phyloP scores from a whole-genome alignment of 2,329 filamentous ascomycete genomes.

The Penicillium sp. region DNA sequence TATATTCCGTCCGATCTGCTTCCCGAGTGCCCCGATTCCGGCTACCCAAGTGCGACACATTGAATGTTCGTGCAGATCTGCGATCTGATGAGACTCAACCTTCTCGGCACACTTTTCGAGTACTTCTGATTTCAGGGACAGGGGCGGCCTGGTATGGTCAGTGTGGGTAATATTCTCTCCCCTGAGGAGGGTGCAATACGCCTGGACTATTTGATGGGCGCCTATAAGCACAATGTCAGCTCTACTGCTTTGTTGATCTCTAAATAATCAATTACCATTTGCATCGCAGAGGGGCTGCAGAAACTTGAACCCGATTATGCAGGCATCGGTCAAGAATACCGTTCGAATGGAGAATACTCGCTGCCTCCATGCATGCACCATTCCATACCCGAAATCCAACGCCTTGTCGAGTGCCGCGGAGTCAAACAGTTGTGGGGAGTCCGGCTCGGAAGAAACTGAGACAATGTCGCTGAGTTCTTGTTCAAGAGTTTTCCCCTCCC shows the following conservation, averaged over 20 bases:
- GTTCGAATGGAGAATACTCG: constrained; percentile 7
- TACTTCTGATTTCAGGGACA: constrained; percentile 4
- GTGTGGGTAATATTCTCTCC: constrained; percentile 2
- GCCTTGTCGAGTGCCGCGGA: neutral
- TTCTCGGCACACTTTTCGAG: constrained; percentile 5
- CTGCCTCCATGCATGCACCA: constrained; percentile 1
- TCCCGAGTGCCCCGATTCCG: neutral
- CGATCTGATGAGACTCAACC: constrained; percentile 1
- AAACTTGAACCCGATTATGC: constrained; percentile 8
- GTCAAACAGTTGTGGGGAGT: constrained; percentile 1
- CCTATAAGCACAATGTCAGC: neutral
- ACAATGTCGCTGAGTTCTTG: constrained; percentile 3
- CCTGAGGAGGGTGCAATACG: constrained; percentile 1
- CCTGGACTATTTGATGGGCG: constrained; percentile 3
- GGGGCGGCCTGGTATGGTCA: neutral
- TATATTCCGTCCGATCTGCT: constrained; percentile 1
- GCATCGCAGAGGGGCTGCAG: constrained; percentile 7
- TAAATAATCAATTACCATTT: neutral
- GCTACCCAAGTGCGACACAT: neutral
- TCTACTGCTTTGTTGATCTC: neutral
- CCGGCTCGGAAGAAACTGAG: neutral
- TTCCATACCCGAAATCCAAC: constrained; percentile 1
- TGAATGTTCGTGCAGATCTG: neutral
- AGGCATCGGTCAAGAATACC: constrained; percentile 3
- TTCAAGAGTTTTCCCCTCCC: neutral